phyloP scores from a whole-genome alignment of 2,329 filamentous ascomycete species.

The Penicillium expansum region DNA sequence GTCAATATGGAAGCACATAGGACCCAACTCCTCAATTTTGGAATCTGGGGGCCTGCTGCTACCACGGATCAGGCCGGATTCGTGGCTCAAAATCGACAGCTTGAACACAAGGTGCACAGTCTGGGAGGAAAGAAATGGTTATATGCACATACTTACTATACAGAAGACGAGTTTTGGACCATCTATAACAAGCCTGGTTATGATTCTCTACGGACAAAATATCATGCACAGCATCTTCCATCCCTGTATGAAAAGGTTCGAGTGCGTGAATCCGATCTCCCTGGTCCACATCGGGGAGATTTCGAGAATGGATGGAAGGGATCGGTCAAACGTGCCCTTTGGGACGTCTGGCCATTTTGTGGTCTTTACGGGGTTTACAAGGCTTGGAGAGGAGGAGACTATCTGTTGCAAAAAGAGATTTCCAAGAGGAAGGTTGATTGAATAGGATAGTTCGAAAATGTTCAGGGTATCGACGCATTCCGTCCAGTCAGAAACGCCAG shows the following conservation, averaged over 20 bases:
- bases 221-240: slow-evolving; percentile 36
- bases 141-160: slow-evolving; percentile 82
- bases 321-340: slow-evolving; percentile 14
- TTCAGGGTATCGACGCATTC: slow-evolving; percentile 5
- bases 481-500: not conserved
- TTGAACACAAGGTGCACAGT: slow-evolving; percentile 67
- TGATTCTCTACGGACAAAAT: slow-evolving; percentile 39
- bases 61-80: slow-evolving; percentile 54
- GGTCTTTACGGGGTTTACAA: slow-evolving; percentile 27
- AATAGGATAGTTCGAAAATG: not conserved
- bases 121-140: slow-evolving; percentile 82
- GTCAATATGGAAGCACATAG: not conserved
- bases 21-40: slow-evolving; percentile 51
- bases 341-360: slow-evolving; percentile 26
- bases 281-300: slow-evolving; percentile 12
- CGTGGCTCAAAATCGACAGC: slow-evolving; percentile 64
- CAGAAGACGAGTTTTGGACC: slow-evolving; percentile 52
- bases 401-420: slow-evolving; percentile 17
- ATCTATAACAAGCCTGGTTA: slow-evolving; percentile 43
- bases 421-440: slow-evolving; percentile 9
- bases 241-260: slow-evolving; percentile 40
- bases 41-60: slow-evolving; percentile 78
- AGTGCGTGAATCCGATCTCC: slow-evolving; percentile 14
- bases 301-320: slow-evolving; percentile 13
- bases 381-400: slow-evolving; percentile 26